These are phyloP conservation scores for Simmondsia chinensis DNA, from an alignment of 148 eudicot genomes.

Conservation along the genomic window DNA sequence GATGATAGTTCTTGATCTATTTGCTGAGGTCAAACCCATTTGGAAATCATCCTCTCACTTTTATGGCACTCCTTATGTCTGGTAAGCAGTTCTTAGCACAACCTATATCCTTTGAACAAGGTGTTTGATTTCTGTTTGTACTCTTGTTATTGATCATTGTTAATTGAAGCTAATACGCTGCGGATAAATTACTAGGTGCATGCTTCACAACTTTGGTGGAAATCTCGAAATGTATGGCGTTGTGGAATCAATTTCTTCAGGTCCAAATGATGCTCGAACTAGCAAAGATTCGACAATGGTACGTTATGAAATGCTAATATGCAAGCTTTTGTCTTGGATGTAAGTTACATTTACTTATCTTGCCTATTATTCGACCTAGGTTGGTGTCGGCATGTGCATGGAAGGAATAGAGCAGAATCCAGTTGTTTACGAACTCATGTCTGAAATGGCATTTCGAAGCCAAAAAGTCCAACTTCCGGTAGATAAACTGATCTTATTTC, in stretches of 20 bases:
- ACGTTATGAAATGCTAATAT: slow-evolving; percentile 7
- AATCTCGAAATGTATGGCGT: slow-evolving; percentile 98
- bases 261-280: slow-evolving; percentile 78
- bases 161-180: background rate
- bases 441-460: slow-evolving; percentile 96
- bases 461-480: slow-evolving; percentile 60
- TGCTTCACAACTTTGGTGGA: slow-evolving; percentile 99
- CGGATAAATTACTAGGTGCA: slow-evolving; percentile 58
- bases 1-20: slow-evolving; percentile 98
- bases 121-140: background rate
- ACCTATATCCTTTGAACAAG: slow-evolving; percentile 2
- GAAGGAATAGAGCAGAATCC: slow-evolving; percentile 99
- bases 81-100: slow-evolving; percentile 29
- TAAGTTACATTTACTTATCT: background rate
- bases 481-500: slow-evolving; percentile 13
- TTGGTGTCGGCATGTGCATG: slow-evolving; percentile 99
- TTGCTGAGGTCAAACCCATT: slow-evolving; percentile 92
- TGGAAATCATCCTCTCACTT: slow-evolving; percentile 89
- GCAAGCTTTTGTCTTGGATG: background rate
- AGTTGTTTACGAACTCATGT: slow-evolving; percentile 94
- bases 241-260: slow-evolving; percentile 78
- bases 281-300: slow-evolving; percentile 95
- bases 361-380: slow-evolving; percentile 27
- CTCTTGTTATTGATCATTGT: background rate
- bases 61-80: slow-evolving; percentile 88